These are phyloP conservation scores for Hypoxylon sp. DNA, from an alignment of 2,329 filamentous ascomycete species.

Conservation along the genomic window DNA sequence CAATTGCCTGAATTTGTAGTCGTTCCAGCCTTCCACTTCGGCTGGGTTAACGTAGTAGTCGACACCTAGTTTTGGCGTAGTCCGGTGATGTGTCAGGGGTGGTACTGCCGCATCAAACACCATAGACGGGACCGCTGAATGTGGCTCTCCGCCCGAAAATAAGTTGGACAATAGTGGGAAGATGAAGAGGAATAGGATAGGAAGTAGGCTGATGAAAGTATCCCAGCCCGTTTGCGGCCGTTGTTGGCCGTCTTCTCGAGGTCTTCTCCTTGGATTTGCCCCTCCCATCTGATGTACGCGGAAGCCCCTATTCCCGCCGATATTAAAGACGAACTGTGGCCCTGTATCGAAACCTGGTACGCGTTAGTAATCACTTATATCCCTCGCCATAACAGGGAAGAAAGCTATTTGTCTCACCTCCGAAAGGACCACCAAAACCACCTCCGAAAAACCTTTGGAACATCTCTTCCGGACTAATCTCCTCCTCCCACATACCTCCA, in stretches of 20 bases:
- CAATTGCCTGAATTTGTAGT: slow-evolving; percentile 78
- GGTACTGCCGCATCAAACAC: slow-evolving; percentile 79
- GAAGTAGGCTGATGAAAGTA: slow-evolving; percentile 82
- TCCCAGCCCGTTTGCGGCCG: slow-evolving; percentile 68
- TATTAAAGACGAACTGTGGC: slow-evolving; percentile 94
- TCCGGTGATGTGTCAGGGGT: slow-evolving; percentile 82
- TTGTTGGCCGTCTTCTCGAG: slow-evolving; percentile 68
- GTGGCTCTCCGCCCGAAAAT: slow-evolving; percentile 71
- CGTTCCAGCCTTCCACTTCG: slow-evolving; percentile 80
- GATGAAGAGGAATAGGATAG: slow-evolving; percentile 90
- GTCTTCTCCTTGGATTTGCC: slow-evolving; percentile 80
- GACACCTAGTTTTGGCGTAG: slow-evolving; percentile 78
- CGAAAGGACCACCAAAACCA: slow-evolving; percentile 75
- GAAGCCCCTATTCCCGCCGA: slow-evolving; percentile 91
- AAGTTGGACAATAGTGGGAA: slow-evolving; percentile 86
- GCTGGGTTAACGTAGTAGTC: slow-evolving; percentile 88
- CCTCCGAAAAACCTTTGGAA: slow-evolving; percentile 97
- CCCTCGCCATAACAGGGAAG: background rate
- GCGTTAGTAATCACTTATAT: slow-evolving; percentile 27
- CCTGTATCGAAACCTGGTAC: slow-evolving; percentile 78
- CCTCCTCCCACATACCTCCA: slow-evolving; percentile 83
- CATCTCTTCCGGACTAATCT: slow-evolving; percentile 96
- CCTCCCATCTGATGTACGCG: slow-evolving; percentile 97
- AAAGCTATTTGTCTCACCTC: slow-evolving; percentile 60
- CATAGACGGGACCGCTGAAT: slow-evolving; percentile 75